These are phyloP conservation scores for Serendipita sp. DNA, from an alignment of 768 basidiomycete species.

Conservation along the genomic window DNA sequence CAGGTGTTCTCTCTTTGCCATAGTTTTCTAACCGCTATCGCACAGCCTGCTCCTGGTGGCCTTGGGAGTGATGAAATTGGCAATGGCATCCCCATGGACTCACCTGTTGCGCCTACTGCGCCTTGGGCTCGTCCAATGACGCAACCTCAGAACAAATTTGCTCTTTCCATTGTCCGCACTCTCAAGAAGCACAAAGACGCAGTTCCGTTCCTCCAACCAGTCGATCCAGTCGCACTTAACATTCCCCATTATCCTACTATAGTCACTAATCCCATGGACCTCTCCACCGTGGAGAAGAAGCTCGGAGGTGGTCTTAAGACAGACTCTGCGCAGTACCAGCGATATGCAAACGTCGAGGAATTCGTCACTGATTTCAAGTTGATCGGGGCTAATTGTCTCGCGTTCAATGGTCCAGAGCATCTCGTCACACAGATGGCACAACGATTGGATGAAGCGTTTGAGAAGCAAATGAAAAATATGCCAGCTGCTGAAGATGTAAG, in stretches of 20 bases:
- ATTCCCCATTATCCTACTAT: conserved; percentile 75
- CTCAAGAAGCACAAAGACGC: conserved; percentile 82
- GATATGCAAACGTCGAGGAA: conserved; percentile 61
- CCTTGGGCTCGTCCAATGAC: conserved; percentile 5
- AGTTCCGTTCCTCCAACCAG: conserved; percentile 64
- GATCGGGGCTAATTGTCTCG: conserved; percentile 73
- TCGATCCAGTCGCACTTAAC: conserved; percentile 57
- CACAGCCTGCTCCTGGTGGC: neutral
- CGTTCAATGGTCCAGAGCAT: conserved; percentile 91
- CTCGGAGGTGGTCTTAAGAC: conserved; percentile 20
- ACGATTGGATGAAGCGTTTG: conserved; percentile 67
- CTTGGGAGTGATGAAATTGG: neutral
- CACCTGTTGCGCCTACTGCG: neutral
- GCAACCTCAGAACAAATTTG: conserved; percentile 59
- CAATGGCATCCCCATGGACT: neutral
- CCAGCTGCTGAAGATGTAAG: conserved; percentile 64
- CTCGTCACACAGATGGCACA: conserved; percentile 62
- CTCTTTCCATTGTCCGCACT: conserved; percentile 55
- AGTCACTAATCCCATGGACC: conserved; percentile 86
- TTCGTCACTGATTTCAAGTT: conserved; percentile 74
- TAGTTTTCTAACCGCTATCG: neutral
- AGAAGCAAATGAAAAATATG: conserved; percentile 73
- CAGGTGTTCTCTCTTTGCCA: neutral
- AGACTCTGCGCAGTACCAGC: conserved; percentile 15
- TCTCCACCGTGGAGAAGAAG: conserved; percentile 83